Evolutionary conservation across 768 basidiomycete genomes (phyloP), one percentile per base, ranked within the genome.

Genomic region (Amanita exitialis): DNA sequence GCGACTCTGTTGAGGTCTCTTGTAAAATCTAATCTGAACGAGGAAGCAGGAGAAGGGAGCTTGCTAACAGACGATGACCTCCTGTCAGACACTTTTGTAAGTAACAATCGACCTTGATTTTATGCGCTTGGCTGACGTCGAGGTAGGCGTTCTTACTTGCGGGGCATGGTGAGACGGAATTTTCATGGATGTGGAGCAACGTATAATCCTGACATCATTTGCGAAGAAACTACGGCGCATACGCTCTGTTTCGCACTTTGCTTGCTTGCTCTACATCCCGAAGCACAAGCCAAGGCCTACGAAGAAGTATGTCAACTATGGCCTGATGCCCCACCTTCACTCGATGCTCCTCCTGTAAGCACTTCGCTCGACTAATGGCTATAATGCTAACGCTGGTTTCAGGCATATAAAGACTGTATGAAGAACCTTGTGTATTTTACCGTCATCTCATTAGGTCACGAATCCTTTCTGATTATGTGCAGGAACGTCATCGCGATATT

Each of bases 221-320:
- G 4, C n/a, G 0, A 49, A 77, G 75, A 78, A 60, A 78, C 76
- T 0, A 67, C 73, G 1, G 67, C 76, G 4, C 70, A 77, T 53
- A 63, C 74, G 0, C 62, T 76, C 3, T 63, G 64, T 35, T 76
- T 77, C 51, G 64, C 69, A 1, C 51, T 78, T 12, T 62, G 58
- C 0, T 62, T 75, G 9, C 60, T 81, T 6, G 79, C 79, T 3
- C 62, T 79, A 10, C 61, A 78, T 55, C 77, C 77, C 2, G 73
- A 74, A 0, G 64, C 65, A 28, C 79, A 81, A 56, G 60, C 69
- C 23, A 73, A 66, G 49, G 55, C 80, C 0, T 70, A 67, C 44
- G 65, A 73, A 30, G 76, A 79, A 48, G 58, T 68, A 4, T 30
- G 46, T 6, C 49, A 44, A 13, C 37, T 73, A n/a, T 76, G 75